These are phyloP conservation scores for Colletotrichum falcatum DNA, from an alignment of 2,329 filamentous ascomycete genomes.

Conservation along the genomic window DNA sequence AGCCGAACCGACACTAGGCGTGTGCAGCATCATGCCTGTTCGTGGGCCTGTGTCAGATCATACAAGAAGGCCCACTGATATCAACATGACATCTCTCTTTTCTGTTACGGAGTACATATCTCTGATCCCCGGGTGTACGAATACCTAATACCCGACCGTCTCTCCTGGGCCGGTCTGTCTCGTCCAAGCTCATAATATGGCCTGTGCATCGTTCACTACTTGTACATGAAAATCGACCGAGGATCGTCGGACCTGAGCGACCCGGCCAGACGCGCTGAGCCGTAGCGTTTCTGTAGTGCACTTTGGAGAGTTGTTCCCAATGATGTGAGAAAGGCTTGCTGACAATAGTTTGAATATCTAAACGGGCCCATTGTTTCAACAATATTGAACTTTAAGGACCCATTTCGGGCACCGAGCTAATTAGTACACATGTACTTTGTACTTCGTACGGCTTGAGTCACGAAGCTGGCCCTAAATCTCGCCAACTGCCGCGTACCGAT, in stretches of 20 bases:
- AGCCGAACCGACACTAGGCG: slow-evolving; percentile 25
- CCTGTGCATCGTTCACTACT: slow-evolving; percentile 33
- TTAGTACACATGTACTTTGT: not conserved
- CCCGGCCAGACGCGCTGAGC: slow-evolving; percentile 12
- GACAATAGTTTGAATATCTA: slow-evolving; percentile 19
- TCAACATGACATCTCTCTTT: slow-evolving; percentile 36
- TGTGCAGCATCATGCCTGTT: slow-evolving; percentile 35
- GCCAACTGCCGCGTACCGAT: slow-evolving; percentile 35
- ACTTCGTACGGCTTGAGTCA: slow-evolving; percentile 34
- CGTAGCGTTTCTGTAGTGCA: slow-evolving; percentile 10
- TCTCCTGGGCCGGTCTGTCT: slow-evolving; percentile 20
- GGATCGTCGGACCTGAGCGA: slow-evolving; percentile 25
- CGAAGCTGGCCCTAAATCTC: slow-evolving; percentile 31
- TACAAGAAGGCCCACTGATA: slow-evolving; percentile 35
- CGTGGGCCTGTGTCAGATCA: slow-evolving; percentile 33
- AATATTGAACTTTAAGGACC: slow-evolving; percentile 17
- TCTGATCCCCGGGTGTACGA: not conserved
- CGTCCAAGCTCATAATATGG: slow-evolving; percentile 29
- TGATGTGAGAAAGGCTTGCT: slow-evolving; percentile 16
- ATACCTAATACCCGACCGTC: slow-evolving; percentile 16
- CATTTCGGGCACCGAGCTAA: slow-evolving; percentile 36
- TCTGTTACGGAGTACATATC: not conserved
- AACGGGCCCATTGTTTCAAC: slow-evolving; percentile 35
- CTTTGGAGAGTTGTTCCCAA: not conserved
- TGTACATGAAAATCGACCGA: slow-evolving; percentile 22